Conservation (phyloP, 176 grass and related monocot species). For the Secale cereale region DNA sequence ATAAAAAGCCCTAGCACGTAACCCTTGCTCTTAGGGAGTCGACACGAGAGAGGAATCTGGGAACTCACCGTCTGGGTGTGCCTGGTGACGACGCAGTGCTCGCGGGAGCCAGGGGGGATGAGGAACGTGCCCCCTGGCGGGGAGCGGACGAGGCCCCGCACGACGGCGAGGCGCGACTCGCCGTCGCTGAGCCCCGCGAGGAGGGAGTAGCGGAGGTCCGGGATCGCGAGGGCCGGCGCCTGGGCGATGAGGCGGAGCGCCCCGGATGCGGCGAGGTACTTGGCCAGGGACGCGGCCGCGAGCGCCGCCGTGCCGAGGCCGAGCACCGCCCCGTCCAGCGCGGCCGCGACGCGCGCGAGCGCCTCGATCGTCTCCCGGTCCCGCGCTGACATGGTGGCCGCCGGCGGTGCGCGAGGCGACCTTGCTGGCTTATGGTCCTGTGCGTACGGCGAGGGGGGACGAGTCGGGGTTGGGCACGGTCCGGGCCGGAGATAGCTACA, state of each 20-base stretch:
- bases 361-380: slow-evolving; percentile 58
- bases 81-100: slow-evolving; percentile 51
- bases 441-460: not conserved
- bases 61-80: slow-evolving; percentile 64
- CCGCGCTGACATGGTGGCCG: slow-evolving; percentile 66
- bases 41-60: not conserved
- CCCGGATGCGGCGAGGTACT: slow-evolving; percentile 57
- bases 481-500: not conserved
- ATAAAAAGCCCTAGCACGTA: not conserved
- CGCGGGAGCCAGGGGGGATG: slow-evolving; percentile 44
- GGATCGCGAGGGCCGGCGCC: slow-evolving; percentile 44
- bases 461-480: not conserved
- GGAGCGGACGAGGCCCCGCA: slow-evolving; percentile 61
- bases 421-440: not conserved
- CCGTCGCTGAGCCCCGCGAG: slow-evolving; percentile 2
- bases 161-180: slow-evolving; percentile 31
- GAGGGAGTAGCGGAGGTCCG: slow-evolving; percentile 53
- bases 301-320: slow-evolving; percentile 61
- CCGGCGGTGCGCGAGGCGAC: slow-evolving; percentile 8
- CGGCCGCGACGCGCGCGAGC: slow-evolving; percentile 57
- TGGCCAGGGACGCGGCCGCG: slow-evolving; percentile 58
- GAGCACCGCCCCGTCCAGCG: slow-evolving; percentile 75
- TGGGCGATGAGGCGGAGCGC: slow-evolving; percentile 62
- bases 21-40: slow-evolving; percentile 4
- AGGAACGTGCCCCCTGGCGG: slow-evolving; percentile 29